phyloP scores from a whole-genome alignment of 257 asterid species.

The Solanum boliviense region DNA sequence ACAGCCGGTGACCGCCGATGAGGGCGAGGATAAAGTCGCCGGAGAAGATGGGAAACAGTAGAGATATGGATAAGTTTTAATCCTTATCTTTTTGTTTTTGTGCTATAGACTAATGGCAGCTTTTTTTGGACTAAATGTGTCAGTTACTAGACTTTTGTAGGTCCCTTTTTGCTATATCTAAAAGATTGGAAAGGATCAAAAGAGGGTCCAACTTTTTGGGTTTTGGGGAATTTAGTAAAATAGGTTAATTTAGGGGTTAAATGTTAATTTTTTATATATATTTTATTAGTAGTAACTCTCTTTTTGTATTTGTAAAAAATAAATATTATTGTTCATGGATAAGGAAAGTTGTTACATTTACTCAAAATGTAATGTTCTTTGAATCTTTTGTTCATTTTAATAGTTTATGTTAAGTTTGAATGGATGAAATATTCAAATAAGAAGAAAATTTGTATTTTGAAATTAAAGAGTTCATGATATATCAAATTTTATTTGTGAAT shows the following conservation, averaged over 20 bases:
- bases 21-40: background rate
- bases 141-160: background rate
- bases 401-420: background rate
- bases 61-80: background rate
- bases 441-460: background rate
- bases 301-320: background rate
- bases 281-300: background rate
- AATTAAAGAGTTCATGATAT: background rate
- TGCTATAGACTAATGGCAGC: background rate
- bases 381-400: background rate
- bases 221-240: background rate
- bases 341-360: conserved; percentile 6
- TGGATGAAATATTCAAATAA: background rate
- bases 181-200: background rate
- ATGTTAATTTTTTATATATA: background rate
- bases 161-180: background rate
- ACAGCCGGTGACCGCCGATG: conserved; percentile 46
- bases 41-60: background rate
- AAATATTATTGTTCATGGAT: background rate
- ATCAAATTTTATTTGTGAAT: background rate
- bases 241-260: background rate
- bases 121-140: background rate
- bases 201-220: background rate
- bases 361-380: background rate
- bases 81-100: background rate